Evolutionary conservation across 2,329 filamentous ascomycete genomes (phyloP).

Genomic region (Stromatinia cepivora): DNA sequence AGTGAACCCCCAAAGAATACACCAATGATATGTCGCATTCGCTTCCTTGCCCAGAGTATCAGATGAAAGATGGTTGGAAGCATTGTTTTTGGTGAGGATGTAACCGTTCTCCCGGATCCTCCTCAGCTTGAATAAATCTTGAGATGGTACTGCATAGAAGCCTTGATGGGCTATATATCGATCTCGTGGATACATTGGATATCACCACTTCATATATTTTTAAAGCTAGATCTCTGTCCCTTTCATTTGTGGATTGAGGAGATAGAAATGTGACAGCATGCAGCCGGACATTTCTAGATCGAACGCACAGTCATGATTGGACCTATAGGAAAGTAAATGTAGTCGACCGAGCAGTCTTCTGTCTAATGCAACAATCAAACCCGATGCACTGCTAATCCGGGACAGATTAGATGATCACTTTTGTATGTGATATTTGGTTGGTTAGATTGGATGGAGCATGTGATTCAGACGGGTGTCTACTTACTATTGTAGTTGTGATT

Average conservation of each 20-base stretch:
- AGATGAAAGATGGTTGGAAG: neutral
- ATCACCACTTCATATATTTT: neutral
- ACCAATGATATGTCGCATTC: slow-evolving; percentile 12
- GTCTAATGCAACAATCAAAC: neutral
- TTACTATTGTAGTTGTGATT: neutral
- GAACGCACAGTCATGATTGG: neutral
- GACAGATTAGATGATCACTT: slow-evolving; percentile 20
- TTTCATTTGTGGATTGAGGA: neutral
- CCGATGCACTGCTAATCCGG: slow-evolving; percentile 24
- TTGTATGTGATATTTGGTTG: slow-evolving; percentile 13
- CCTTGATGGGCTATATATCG: neutral
- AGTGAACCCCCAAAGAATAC: slow-evolving; percentile 1
- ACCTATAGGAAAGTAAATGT: slow-evolving; percentile 2
- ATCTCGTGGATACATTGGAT: slow-evolving; percentile 4
- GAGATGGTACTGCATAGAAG: neutral
- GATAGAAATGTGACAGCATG: slow-evolving; percentile 13
- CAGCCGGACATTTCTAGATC: slow-evolving; percentile 3
- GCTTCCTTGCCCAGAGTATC: neutral
- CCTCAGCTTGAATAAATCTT: slow-evolving; percentile 10
- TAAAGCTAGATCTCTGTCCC: slow-evolving; percentile 1
- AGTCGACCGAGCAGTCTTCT: neutral
- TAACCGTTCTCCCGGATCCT: slow-evolving; percentile 15
- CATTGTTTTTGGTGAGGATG: neutral
- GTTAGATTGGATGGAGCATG: slow-evolving; percentile 11
- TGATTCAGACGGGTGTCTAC: slow-evolving; percentile 13